Conservation (phyloP, 2,329 filamentous ascomycete genomes). For the Didymella sp. region DNA sequence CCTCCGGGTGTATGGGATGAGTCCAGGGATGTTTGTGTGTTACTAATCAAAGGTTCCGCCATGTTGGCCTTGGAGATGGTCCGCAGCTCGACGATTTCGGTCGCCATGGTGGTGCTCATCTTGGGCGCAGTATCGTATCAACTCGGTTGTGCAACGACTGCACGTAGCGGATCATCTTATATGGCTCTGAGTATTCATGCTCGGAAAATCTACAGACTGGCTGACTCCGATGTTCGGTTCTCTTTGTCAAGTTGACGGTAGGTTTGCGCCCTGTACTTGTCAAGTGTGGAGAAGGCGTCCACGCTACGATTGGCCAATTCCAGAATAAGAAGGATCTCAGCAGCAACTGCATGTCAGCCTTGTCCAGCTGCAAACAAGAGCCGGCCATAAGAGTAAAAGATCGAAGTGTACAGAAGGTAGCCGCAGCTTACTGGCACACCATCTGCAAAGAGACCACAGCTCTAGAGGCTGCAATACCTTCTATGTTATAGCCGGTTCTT, state of each 20-base stretch:
- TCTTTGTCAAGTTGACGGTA: conserved; percentile 13
- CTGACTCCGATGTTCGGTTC: background rate
- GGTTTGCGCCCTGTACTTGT: conserved; percentile 11
- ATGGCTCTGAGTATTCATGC: background rate
- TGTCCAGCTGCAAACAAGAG: too few species aligned
- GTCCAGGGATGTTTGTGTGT: background rate
- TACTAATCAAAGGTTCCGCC: background rate
- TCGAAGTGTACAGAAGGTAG: too few species aligned
- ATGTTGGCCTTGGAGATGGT: conserved; percentile 7
- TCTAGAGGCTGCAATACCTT: too few species aligned
- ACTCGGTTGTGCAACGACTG: background rate
- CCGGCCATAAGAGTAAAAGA: too few species aligned
- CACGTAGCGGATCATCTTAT: background rate
- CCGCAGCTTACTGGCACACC: too few species aligned
- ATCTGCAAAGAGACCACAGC: too few species aligned
- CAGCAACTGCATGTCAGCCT: background rate
- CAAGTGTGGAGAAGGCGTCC: conserved; percentile 5
- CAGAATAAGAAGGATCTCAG: background rate
- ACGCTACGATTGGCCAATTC: conserved; percentile 2
- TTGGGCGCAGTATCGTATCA: background rate
- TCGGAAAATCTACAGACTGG: background rate
- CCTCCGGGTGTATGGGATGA: background rate
- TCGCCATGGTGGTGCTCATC: conserved; percentile 9
- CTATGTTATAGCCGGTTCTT: too few species aligned
- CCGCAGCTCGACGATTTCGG: conserved; percentile 9